Conservation (phyloP, 179 eudicot species). For the Beta lomatogona region DNA sequence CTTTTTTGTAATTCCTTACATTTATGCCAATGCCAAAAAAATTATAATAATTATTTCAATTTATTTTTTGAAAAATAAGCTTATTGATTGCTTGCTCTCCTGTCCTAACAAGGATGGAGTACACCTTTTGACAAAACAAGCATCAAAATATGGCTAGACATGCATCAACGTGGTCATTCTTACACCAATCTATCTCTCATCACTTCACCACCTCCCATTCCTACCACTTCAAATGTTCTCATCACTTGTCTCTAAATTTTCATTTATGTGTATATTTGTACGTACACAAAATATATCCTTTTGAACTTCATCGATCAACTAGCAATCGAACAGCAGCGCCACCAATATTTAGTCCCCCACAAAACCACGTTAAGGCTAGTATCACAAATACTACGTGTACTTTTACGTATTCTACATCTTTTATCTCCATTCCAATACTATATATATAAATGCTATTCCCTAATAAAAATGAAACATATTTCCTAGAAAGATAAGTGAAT, state of each 20-base stretch:
- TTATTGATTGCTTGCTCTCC: background rate
- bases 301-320: background rate
- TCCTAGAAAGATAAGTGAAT: background rate
- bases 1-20: no score
- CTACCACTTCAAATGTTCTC: background rate
- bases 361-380: background rate
- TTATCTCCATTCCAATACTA: background rate
- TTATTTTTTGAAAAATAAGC: background rate
- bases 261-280: background rate
- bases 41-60: no score
- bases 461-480: background rate
- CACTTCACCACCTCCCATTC: slow-evolving; percentile 8
- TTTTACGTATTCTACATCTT: slow-evolving; percentile 15
- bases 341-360: background rate
- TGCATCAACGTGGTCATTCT: slow-evolving; percentile 32
- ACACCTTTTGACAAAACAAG: slow-evolving; percentile 12
- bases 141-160: slow-evolving; percentile 23
- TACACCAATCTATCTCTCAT: slow-evolving; percentile 12
- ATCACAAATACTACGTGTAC: slow-evolving; percentile 20
- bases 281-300: background rate
- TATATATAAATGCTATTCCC: background rate
- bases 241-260: background rate
- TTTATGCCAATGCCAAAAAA: no score
- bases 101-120: slow-evolving; percentile 1
- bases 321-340: background rate